phyloP scores from a whole-genome alignment of 2,329 filamentous ascomycete genomes.

The Fusarium transvaalense region DNA sequence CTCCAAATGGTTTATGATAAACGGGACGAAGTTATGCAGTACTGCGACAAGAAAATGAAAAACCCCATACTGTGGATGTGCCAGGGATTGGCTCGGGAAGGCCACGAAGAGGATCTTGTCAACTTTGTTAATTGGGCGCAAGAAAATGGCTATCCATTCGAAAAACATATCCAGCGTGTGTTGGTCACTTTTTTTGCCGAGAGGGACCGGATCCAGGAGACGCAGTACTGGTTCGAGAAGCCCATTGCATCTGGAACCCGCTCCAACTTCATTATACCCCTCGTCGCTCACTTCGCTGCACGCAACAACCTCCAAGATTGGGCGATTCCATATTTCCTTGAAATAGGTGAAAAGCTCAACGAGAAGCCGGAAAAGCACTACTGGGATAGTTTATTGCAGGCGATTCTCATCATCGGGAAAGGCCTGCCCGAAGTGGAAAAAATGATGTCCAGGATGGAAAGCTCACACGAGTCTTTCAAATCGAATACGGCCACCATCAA shows the following conservation, averaged over 20 bases:
- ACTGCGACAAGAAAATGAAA: constrained; percentile 40
- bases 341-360: constrained; percentile 61
- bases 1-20: constrained; percentile 56
- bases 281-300: constrained; percentile 64
- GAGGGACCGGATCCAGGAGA: constrained; percentile 68
- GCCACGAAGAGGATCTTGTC: constrained; percentile 68
- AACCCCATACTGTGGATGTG: constrained; percentile 50
- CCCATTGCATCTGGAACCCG: constrained; percentile 55
- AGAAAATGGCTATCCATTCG: constrained; percentile 60
- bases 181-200: constrained; percentile 74
- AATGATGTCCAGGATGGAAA: constrained; percentile 80
- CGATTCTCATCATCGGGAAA: constrained; percentile 75
- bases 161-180: constrained; percentile 61
- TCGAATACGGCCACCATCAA: constrained; percentile 83
- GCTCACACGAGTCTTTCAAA: constrained; percentile 62
- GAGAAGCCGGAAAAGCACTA: constrained; percentile 63
- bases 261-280: constrained; percentile 46
- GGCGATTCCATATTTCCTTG: constrained; percentile 70
- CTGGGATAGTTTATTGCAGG: constrained; percentile 82
- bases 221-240: constrained; percentile 75
- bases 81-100: constrained; percentile 71
- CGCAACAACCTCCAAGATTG: constrained; percentile 71
- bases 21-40: constrained; percentile 45
- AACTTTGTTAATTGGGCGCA: constrained; percentile 67
- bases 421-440: constrained; percentile 63